A percentile compares a stretch with the other conserved stretches of the same genome.
phyloP scores from a whole-genome alignment of 148 eudicot species.

The Suaeda aralocaspica region DNA sequence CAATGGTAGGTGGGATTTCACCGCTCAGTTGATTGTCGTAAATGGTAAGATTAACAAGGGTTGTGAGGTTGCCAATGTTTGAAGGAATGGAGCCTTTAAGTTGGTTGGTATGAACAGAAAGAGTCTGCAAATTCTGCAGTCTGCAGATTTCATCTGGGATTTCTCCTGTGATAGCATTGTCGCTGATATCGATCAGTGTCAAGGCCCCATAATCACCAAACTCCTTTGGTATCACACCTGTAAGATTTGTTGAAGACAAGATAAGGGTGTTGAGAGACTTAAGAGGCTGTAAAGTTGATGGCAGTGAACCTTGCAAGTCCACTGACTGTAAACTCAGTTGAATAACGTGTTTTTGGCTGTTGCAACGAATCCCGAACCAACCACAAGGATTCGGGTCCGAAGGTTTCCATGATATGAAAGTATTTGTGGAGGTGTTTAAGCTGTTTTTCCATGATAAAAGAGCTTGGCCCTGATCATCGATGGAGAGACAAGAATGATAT shows the following conservation, averaged over 20 bases:
- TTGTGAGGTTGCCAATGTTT: slow-evolving; percentile 64
- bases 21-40: slow-evolving; percentile 78
- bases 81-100: slow-evolving; percentile 62
- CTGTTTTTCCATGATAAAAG: slow-evolving; percentile 71
- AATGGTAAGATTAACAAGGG: slow-evolving; percentile 41
- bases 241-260: slow-evolving; percentile 67
- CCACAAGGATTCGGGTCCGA: slow-evolving; percentile 58
- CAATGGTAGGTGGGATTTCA: slow-evolving; percentile 66
- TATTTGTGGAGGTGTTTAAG: slow-evolving; percentile 38
- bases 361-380: slow-evolving; percentile 49
- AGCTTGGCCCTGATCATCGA: slow-evolving; percentile 79
- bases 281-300: slow-evolving; percentile 54
- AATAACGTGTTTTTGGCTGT: slow-evolving; percentile 18
- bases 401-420: slow-evolving; percentile 53
- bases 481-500: slow-evolving; percentile 41
- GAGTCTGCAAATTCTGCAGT: slow-evolving; percentile 41
- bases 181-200: slow-evolving; percentile 52
- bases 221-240: slow-evolving; percentile 67
- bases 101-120: slow-evolving; percentile 54
- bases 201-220: slow-evolving; percentile 61
- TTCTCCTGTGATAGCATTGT: slow-evolving; percentile 59
- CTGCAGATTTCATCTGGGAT: slow-evolving; percentile 71
- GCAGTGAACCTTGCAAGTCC: slow-evolving; percentile 67
- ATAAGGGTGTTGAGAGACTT: slow-evolving; percentile 39
- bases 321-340: slow-evolving; percentile 44